phyloP scores from a whole-genome alignment of 2,329 filamentous ascomycete species.

The Aspergillus pseudoviridinutans region DNA sequence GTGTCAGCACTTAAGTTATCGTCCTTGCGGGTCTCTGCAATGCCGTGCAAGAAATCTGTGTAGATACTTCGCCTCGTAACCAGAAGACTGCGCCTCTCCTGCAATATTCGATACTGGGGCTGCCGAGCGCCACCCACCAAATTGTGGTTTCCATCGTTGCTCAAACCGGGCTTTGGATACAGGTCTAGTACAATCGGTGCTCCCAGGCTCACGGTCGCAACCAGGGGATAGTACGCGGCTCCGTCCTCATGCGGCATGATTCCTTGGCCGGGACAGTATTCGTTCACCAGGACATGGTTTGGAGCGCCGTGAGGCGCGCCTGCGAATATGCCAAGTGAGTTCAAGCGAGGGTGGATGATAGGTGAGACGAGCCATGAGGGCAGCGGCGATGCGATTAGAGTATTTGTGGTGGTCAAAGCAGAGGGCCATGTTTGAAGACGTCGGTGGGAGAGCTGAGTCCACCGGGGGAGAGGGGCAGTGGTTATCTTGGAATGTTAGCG shows the following conservation, averaged over 20 bases:
- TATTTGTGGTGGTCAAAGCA: conserved; percentile 69
- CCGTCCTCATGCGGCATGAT: conserved; percentile 98
- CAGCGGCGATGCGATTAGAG: conserved; percentile 66
- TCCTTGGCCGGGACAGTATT: conserved; percentile 82
- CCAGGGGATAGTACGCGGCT: conserved; percentile 76
- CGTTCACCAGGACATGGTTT: conserved; percentile 92
- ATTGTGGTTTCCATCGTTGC: conserved; percentile 3
- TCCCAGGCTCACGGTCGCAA: conserved; percentile 86
- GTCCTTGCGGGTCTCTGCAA: conserved; percentile 57
- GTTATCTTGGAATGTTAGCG: conserved; percentile 34
- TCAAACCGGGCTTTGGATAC: conserved; percentile 53
- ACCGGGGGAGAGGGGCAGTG: conserved; percentile 67
- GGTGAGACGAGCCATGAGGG: conserved; percentile 72
- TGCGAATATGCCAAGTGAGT: conserved; percentile 48
- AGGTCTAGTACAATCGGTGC: conserved; percentile 74
- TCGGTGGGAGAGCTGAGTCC: conserved; percentile 84
- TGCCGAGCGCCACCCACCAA: conserved; percentile 12
- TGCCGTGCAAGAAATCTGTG: conserved; percentile 56
- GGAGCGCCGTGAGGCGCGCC: conserved; percentile 69
- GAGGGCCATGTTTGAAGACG: conserved; percentile 89
- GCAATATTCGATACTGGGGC: conserved; percentile 61
- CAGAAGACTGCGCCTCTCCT: conserved; percentile 73
- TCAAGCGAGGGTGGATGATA: conserved; percentile 56
- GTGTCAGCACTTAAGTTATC: conserved; percentile 52
- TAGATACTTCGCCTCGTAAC: conserved; percentile 55